These are phyloP conservation scores for Glycine tomentella DNA, from an alignment of 306 rosid genomes.

Conservation along the genomic window DNA sequence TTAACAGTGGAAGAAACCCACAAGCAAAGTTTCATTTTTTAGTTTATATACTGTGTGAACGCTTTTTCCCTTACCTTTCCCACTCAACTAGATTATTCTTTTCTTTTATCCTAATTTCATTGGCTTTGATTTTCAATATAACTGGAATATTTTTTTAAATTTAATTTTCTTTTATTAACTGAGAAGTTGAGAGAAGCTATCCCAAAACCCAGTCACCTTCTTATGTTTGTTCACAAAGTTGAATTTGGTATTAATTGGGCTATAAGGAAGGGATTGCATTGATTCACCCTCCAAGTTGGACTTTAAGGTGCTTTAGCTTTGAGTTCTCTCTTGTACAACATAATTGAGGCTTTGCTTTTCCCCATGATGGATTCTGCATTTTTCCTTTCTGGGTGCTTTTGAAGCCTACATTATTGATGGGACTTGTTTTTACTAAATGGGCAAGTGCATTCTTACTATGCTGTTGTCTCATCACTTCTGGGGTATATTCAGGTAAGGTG, in stretches of 20 bases:
- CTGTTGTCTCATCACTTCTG: slow-evolving; percentile 61
- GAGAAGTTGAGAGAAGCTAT: slow-evolving; percentile 46
- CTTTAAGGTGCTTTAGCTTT: slow-evolving; percentile 48
- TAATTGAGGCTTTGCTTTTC: slow-evolving; percentile 39
- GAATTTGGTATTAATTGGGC: slow-evolving; percentile 69
- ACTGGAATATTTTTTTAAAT: slow-evolving; percentile 30
- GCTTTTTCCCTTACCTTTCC: slow-evolving; percentile 46
- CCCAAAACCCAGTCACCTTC: slow-evolving; percentile 47
- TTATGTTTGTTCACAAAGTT: slow-evolving; percentile 59
- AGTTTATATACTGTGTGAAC: slow-evolving; percentile 40
- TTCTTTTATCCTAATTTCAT: slow-evolving; percentile 40
- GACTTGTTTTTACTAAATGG: slow-evolving; percentile 71
- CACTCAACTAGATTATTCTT: slow-evolving; percentile 52
- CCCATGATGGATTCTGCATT: slow-evolving; percentile 55
- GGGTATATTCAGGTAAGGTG: slow-evolving; percentile 76
- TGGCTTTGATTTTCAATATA: slow-evolving; percentile 44
- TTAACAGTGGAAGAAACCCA: slow-evolving; percentile 20
- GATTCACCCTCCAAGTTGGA: slow-evolving; percentile 46
- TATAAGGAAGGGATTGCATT: slow-evolving; percentile 61
- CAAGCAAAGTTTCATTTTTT: slow-evolving; percentile 50
- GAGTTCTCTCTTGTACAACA: slow-evolving; percentile 43
- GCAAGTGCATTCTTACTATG: slow-evolving; percentile 61
- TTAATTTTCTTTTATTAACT: slow-evolving; percentile 15
- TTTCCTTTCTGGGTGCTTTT: slow-evolving; percentile 52
- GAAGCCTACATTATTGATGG: slow-evolving; percentile 73